Base-by-base conservation (phyloP, 2,329 filamentous ascomycete species). In the Xylaria multiplex region DNA sequence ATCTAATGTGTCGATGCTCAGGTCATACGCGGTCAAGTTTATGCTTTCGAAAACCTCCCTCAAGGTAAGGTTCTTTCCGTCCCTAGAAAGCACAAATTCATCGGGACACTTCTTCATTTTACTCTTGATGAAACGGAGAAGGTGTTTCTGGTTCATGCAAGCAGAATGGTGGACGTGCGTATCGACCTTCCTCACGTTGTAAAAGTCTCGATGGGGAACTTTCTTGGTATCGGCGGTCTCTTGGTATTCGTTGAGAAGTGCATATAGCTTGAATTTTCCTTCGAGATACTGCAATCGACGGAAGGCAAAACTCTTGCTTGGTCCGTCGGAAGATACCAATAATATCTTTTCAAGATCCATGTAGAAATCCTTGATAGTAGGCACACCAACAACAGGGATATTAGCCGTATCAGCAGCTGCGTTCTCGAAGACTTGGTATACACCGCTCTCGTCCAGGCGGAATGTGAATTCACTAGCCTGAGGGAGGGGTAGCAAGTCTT, bases 141-240 rank as follows among this genome's bases (percentile, higher is more conserved):
- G 82, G 85, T 99, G 96, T 81, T 99, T 99, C 80, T 99, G 96
- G 77, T 99, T 99, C 96, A 99, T 99, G 78, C 96, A 99, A 27
- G 96, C 96, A 16, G 96, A 99, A 79, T 99, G 96, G 77, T 99
- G 96, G 73, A 99, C 96, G 85, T 99, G 96, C 8, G 96, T 99
- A 77, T 99, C 96, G 57, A 99, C 96, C 79, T 99, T 99, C 77
- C 96, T 88, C 55, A 99, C 96, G 76, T 99, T 99, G 83, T 99
- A 99, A 77, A 99, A 99, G 80, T 99, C 96, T 82, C 96, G 90
- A 79, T 99, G 96, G 2, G 96, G 96, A 61, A 98, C 96, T 74
- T 92, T 95, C 79, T 99, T 99, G 78, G 93, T 97, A 82, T 99
- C 96, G 65, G 96, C 95, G 59, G 96, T 96, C 79, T 99, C 96